Evolutionary conservation across 1,284 basidiomycete genomes (phyloP).

Genomic region (Inonotus hispidus): DNA sequence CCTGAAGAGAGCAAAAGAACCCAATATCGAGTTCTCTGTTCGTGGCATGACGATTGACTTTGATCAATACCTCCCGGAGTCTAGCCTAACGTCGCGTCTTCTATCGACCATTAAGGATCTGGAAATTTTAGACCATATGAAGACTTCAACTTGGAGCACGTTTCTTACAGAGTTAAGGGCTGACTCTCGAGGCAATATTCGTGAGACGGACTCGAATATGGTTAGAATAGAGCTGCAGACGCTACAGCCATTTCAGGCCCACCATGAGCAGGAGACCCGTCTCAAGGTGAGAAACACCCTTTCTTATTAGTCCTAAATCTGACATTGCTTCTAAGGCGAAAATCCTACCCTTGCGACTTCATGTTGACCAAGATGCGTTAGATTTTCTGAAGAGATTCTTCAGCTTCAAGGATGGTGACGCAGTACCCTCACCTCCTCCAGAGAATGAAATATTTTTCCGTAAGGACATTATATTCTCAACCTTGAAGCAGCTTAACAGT

Average conservation of each 20-base stretch:
- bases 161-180: conserved; percentile 84
- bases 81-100: conserved; percentile 57
- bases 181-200: conserved; percentile 78
- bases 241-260: conserved; percentile 63
- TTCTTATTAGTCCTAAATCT: background rate
- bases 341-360: conserved; percentile 82
- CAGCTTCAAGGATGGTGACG: conserved; percentile 68
- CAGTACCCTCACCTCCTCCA: conserved; percentile 32
- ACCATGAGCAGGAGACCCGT: conserved; percentile 73
- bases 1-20: conserved; percentile 71
- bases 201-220: conserved; percentile 92
- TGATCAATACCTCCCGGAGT: conserved; percentile 55
- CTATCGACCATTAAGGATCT: conserved; percentile 64
- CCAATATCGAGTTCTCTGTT: conserved; percentile 85
- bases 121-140: conserved; percentile 96
- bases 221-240: conserved; percentile 77
- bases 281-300: conserved; percentile 55
- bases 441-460: conserved; percentile 69
- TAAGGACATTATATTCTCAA: conserved; percentile 33
- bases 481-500: background rate
- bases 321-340: conserved; percentile 56
- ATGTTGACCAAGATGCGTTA: conserved; percentile 97
- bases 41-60: conserved; percentile 60
- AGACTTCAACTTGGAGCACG: conserved; percentile 97
- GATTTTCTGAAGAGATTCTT: conserved; percentile 98